Evolutionary conservation across 371 early-diverging fungal species (phyloP), one percentile per base, ranked within the genome.

Genomic region (Mortierella sp.): DNA sequence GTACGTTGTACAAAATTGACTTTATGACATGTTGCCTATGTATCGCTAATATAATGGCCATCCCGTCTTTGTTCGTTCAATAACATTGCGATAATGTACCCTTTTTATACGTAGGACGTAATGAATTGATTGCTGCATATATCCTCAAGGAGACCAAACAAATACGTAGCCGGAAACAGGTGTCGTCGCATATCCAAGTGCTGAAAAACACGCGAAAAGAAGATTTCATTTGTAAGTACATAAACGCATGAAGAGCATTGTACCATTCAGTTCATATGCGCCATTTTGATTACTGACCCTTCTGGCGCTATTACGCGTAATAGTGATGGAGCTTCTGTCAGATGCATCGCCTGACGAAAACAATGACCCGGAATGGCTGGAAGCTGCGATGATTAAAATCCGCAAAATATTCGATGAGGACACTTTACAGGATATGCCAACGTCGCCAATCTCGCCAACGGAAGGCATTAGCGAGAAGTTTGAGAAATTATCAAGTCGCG

Each of bases 101-200:
- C 41, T 11, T 47, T 11, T 47, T 42, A 37, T 62, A 49, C 26
- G 27, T 51, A 75, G 76, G 76, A 21, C 87, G 92, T 19, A 92
- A 92, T 75, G 92, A 92, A 62, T 64, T 92, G 24, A 89, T 92
- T 50, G 90, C 92, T 7, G 90, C 90, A 26, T 92, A 82, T 62
- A 90, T 92, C 31, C 83, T 80, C 50, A 89, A 86, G 62, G 87
- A 88, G 48, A 91, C 92, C 2, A 70, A 80, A 42, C 87, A 88
- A 39, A 78, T 80, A 24, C 81, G 92, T 19, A 87, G 92, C 23
- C 80, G 92, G 50, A 92, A 92, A 71, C 92, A 92, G 75, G 92
- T 92, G 1, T 91, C 92, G 2, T 91, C 92, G 14, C 92, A 92
- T 56, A 89, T 92, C 52, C 92, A 92, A 73, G 92, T 92, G 21